Evolutionary conservation across 345 rosid genomes (phyloP).

Genomic region (Noccaea bulbosa): DNA sequence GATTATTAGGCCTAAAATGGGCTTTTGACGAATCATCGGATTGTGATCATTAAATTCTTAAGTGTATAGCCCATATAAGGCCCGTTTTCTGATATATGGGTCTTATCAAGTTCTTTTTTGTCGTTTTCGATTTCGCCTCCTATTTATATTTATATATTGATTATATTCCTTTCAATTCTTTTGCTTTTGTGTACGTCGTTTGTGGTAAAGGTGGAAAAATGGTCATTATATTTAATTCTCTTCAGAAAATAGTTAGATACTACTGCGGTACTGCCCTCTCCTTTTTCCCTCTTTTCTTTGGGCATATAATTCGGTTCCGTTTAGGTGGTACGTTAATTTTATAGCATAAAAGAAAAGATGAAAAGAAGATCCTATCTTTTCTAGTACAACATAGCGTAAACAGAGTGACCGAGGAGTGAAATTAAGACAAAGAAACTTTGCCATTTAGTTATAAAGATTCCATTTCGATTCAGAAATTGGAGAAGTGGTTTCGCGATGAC

Average conservation of each 20-base stretch:
- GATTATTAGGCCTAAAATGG: background rate
- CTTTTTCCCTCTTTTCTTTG: background rate
- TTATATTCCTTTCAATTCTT: background rate
- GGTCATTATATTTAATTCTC: background rate
- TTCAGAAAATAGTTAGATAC: background rate
- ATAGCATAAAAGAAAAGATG: background rate
- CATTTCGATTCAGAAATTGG: constrained; percentile 54
- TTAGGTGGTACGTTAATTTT: constrained; percentile 43
- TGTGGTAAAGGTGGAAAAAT: too few species aligned
- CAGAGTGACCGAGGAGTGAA: constrained; percentile 5
- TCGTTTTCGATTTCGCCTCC: background rate
- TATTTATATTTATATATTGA: too few species aligned
- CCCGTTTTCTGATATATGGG: constrained; percentile 5
- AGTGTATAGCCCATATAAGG: background rate
- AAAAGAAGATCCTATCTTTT: constrained; percentile 45
- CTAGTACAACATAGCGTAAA: constrained; percentile 41
- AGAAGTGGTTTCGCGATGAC: constrained; percentile 67
- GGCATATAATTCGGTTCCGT: constrained; percentile 46
- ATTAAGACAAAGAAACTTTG: constrained; percentile 15
- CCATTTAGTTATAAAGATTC: constrained; percentile 19
- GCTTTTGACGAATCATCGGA: background rate
- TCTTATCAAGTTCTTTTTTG: background rate
- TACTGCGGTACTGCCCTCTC: background rate
- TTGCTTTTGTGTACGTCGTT: too few species aligned
- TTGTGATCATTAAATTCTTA: background rate